Conservation (phyloP, 2,329 filamentous ascomycete genomes). For the Paramyrothecium sp. region DNA sequence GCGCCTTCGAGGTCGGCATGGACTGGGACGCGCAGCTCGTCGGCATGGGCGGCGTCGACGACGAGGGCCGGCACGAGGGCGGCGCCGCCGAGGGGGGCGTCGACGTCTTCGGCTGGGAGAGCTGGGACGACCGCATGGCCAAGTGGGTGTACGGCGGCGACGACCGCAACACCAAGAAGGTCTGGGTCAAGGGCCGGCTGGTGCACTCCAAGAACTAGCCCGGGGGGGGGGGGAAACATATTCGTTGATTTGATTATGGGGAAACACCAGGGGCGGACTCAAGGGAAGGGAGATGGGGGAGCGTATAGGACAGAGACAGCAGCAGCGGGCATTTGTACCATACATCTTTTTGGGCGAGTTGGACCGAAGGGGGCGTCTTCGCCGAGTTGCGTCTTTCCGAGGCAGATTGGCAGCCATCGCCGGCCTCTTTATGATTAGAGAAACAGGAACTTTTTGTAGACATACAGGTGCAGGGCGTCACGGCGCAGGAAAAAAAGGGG, state of each 20-base stretch:
- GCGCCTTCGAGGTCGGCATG: constrained; percentile 82
- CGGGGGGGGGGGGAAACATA: background rate
- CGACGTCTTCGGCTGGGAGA: constrained; percentile 89
- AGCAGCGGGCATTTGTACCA: too few species aligned
- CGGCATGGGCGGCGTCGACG: constrained; percentile 51
- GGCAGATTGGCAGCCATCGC: too few species aligned
- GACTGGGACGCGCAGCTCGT: constrained; percentile 90
- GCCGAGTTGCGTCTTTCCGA: too few species aligned
- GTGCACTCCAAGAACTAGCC: constrained; percentile 59
- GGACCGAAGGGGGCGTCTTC: too few species aligned
- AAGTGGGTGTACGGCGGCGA: constrained; percentile 97
- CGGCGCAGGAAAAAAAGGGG: too few species aligned
- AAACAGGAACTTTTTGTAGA: background rate
- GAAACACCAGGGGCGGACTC: too few species aligned
- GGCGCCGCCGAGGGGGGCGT: constrained; percentile 59
- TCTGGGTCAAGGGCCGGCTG: constrained; percentile 84
- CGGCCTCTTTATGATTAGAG: too few species aligned
- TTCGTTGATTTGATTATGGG: background rate
- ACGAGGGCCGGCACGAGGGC: constrained; percentile 29
- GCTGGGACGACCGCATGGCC: constrained; percentile 79
- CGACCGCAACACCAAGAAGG: constrained; percentile 82
- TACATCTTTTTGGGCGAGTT: too few species aligned
- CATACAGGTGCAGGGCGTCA: too few species aligned
- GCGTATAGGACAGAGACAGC: too few species aligned
- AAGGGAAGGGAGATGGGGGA: too few species aligned